A percentile compares a stretch with the other conserved stretches of the same genome.
Evolutionary conservation across 2,329 filamentous ascomycete species (phyloP).

Genomic region (Penicillium sclerotigenum): DNA sequence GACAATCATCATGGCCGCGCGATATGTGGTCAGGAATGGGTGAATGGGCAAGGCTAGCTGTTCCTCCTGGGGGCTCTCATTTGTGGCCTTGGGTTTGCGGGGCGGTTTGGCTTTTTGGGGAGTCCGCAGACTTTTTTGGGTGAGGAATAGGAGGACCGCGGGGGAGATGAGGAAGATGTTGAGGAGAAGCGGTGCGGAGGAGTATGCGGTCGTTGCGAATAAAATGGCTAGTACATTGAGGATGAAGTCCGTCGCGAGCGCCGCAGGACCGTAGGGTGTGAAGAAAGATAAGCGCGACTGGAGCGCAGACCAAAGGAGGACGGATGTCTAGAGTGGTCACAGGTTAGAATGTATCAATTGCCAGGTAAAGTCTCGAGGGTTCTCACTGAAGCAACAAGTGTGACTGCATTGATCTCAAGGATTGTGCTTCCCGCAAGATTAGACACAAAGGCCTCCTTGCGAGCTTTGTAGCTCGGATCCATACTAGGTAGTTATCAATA

Average conservation of each 20-base stretch:
- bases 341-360: background rate
- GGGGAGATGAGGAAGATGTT: constrained; percentile 71
- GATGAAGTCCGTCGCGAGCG: constrained; percentile 75
- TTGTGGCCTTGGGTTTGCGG: constrained; percentile 20
- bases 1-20: constrained; percentile 84
- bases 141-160: constrained; percentile 59
- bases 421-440: constrained; percentile 80
- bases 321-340: constrained; percentile 59
- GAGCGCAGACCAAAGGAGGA: constrained; percentile 83
- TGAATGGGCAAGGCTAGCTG: constrained; percentile 68
- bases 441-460: constrained; percentile 95
- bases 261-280: constrained; percentile 65
- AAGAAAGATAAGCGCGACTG: constrained; percentile 85
- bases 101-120: constrained; percentile 37
- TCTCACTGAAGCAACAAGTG: constrained; percentile 77
- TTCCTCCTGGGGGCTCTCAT: constrained; percentile 20
- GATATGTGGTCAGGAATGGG: constrained; percentile 88
- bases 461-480: constrained; percentile 70
- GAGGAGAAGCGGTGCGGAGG: constrained; percentile 69
- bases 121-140: constrained; percentile 28
- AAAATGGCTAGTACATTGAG: constrained; percentile 81
- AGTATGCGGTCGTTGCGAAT: constrained; percentile 82
- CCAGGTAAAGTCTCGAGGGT: background rate
- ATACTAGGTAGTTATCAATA: constrained; percentile 19
- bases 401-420: constrained; percentile 81